Percentiles rank a stretch among this genome's conserved stretches.
phyloP scores from a whole-genome alignment of 2,329 filamentous ascomycete genomes.

The Exophiala calicioides region DNA sequence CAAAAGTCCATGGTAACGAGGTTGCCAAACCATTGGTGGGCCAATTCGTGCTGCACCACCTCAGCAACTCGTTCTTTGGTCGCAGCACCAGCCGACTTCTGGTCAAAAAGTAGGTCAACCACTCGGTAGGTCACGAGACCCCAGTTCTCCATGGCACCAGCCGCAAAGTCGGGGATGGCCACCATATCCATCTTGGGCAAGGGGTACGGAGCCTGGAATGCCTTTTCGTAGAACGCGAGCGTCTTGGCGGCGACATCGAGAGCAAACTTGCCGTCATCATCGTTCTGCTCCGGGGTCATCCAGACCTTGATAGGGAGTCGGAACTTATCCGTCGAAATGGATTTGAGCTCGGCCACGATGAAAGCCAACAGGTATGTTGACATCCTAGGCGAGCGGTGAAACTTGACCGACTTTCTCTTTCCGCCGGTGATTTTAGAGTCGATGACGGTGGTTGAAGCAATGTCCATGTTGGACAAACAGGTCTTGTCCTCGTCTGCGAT shows the following conservation, averaged over 20 bases:
- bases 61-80: slow-evolving; percentile 92
- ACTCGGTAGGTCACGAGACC: slow-evolving; percentile 92
- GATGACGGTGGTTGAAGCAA: slow-evolving; percentile 74
- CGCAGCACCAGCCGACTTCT: slow-evolving; percentile 84
- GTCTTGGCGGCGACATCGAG: slow-evolving; percentile 86
- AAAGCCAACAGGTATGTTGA: slow-evolving; percentile 95
- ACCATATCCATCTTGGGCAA: slow-evolving; percentile 96
- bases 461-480: slow-evolving; percentile 96
- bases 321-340: slow-evolving; percentile 89
- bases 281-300: slow-evolving; percentile 83
- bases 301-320: slow-evolving; percentile 92
- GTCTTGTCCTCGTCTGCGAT: slow-evolving; percentile 88
- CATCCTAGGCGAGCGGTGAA: slow-evolving; percentile 91
- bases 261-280: slow-evolving; percentile 88
- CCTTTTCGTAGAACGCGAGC: slow-evolving; percentile 91
- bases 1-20: slow-evolving; percentile 98
- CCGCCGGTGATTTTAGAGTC: slow-evolving; percentile 62
- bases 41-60: slow-evolving; percentile 93
- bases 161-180: slow-evolving; percentile 92
- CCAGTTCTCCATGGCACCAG: slow-evolving; percentile 99
- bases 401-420: slow-evolving; percentile 82
- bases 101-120: slow-evolving; percentile 85
- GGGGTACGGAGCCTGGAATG: slow-evolving; percentile 83
- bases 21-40: slow-evolving; percentile 98
- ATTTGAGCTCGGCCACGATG: slow-evolving; percentile 89